Base-by-base conservation (phyloP, 495 filamentous ascomycete genomes). In the Daldinia caldariorum region DNA sequence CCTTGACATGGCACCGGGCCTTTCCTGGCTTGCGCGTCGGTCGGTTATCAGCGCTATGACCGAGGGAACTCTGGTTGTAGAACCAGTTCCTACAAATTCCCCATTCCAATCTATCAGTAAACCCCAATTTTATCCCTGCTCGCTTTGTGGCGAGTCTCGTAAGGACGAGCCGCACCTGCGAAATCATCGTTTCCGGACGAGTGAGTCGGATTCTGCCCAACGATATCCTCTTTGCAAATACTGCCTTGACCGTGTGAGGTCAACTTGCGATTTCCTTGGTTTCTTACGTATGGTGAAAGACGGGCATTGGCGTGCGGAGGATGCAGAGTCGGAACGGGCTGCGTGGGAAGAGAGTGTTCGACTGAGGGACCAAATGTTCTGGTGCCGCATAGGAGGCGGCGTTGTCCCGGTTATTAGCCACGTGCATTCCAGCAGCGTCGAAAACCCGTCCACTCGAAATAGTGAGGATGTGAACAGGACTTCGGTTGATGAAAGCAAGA, bases 331-430 rank as follows among this genome's bases (percentile, higher is more conserved):
- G 38, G 88, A 92, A 76, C 90, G 89, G 67, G 88, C 88, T 37
- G 93, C 94, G 4, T 99, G 95, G 95, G 93, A 97, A 74, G 95
- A 98, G 79, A 92, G 92, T 58, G 89, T 97, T 16, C 87, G 91
- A 18, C 80, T 98, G 55, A 84, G 95, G 49, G 95, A 99, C 76
- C 86, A 93, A 66, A 97, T 97, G 90, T 99, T 99, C 75, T 99
- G 95, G 95, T 89, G 90, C 50, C 83, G 95, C 31, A 87, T 98
- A 50, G 94, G 94, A 14, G 94, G 91, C 14, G 94, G 94, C 16
- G 92, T 97, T 4, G 81, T 97, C 49, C 94, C 94, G 0, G 79
- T 83, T n/a, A 84, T 84, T 26, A 60, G n/a, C 47, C 77, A 81
- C 39, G 31, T 56, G 1, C 66, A 60, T 74, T 51, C 71, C 3